A percentile compares a stretch with the other conserved stretches of the same genome.
These are phyloP conservation scores for Microcyclosporella mali DNA, from an alignment of 2,329 filamentous ascomycete species.

Conservation along the genomic window DNA sequence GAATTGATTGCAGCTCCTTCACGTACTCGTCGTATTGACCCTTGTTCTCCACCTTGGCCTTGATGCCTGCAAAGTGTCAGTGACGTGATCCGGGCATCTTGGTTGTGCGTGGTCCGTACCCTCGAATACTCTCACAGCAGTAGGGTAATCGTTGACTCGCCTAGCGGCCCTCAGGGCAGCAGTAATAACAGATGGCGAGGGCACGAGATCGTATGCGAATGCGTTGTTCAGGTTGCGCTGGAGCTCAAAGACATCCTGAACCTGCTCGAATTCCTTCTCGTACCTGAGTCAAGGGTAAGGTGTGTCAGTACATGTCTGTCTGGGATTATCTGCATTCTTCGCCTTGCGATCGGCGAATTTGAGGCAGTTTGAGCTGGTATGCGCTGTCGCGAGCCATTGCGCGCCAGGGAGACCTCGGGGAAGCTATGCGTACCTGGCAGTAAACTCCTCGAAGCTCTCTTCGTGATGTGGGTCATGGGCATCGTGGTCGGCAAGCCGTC, in stretches of 20 bases:
- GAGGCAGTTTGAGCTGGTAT: conserved; percentile 26
- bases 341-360: conserved; percentile 13
- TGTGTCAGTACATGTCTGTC: conserved; percentile 6
- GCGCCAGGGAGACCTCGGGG: conserved; percentile 3
- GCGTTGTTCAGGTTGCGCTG: conserved; percentile 98
- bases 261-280: conserved; percentile 96
- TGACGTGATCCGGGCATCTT: conserved; percentile 1
- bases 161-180: conserved; percentile 90
- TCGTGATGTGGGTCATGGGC: conserved; percentile 63
- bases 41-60: conserved; percentile 99
- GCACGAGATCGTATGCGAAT: conserved; percentile 99
- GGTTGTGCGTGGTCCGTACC: conserved; percentile 49
- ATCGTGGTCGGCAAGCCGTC: conserved; percentile 31
- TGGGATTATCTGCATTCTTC: neutral
- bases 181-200: conserved; percentile 81
- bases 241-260: conserved; percentile 99
- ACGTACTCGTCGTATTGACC: conserved; percentile 96
- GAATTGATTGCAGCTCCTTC: conserved; percentile 81
- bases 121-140: conserved; percentile 96
- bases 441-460: conserved; percentile 99
- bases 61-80: conserved; percentile 62
- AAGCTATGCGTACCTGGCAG: conserved; percentile 66
- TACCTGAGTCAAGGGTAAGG: conserved; percentile 57
- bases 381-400: conserved; percentile 14
- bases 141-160: conserved; percentile 97